phyloP scores from a whole-genome alignment of 441 rosid species.

The Gossypium davidsonii region DNA sequence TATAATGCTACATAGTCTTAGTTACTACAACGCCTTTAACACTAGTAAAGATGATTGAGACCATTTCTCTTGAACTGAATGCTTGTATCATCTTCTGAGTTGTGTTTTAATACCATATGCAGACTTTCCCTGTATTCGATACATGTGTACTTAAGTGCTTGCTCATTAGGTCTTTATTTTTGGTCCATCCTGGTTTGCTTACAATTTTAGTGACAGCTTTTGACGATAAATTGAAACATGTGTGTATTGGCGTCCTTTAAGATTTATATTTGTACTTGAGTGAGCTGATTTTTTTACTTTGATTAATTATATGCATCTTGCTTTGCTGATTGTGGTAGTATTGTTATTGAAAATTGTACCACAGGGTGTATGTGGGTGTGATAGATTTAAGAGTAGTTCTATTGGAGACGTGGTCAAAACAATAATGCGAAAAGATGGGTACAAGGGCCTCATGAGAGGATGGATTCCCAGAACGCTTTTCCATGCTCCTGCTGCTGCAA shows the following conservation, averaged over 20 bases:
- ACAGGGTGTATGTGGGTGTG: conserved; percentile 98
- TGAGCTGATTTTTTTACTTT: neutral
- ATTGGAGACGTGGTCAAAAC: conserved; percentile 59
- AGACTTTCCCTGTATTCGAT: neutral
- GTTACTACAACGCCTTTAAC: neutral
- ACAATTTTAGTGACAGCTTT: neutral
- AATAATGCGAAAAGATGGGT: conserved; percentile 73
- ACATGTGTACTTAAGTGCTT: neutral
- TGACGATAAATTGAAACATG: neutral
- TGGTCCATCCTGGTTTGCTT: neutral
- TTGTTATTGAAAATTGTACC: conserved; percentile 1
- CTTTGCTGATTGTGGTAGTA: neutral
- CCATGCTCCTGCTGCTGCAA: conserved; percentile 98
- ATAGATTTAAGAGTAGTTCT: conserved; percentile 62
- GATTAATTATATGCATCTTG: neutral
- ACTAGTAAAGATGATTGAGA: neutral
- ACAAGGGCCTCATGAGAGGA: conserved; percentile 81
- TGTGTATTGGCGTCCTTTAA: neutral
- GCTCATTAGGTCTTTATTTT: neutral
- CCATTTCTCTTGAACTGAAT: neutral
- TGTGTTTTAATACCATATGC: neutral
- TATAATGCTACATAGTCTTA: neutral
- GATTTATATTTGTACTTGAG: neutral
- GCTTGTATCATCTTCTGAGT: neutral
- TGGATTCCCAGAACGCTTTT: conserved; percentile 97